Evolutionary conservation across 805 yeast genomes (phyloP).

Genomic region (Starmera amethionina): DNA sequence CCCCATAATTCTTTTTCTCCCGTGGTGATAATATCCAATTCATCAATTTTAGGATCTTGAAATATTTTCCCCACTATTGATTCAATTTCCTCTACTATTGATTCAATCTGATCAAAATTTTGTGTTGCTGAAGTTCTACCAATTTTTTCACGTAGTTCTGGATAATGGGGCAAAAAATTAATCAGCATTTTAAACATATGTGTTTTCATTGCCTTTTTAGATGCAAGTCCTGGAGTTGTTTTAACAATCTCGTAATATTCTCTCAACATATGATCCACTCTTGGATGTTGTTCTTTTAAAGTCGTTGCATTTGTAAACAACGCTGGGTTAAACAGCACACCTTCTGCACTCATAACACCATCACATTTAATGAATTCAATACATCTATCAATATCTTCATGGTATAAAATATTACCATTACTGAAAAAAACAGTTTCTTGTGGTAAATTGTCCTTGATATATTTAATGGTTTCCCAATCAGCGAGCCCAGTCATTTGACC

Average conservation of each 20-base stretch:
- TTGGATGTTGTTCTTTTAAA: conserved; percentile 61
- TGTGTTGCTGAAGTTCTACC: conserved; percentile 42
- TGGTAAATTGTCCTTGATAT: conserved; percentile 69
- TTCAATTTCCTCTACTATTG: conserved; percentile 58
- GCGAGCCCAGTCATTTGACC: conserved; percentile 96
- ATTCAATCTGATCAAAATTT: conserved; percentile 39
- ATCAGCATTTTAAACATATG: conserved; percentile 83
- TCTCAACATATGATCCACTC: conserved; percentile 74
- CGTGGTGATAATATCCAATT: conserved; percentile 41
- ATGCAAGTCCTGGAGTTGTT: conserved; percentile 40
- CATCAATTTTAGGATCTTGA: conserved; percentile 38
- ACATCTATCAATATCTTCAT: conserved; percentile 73
- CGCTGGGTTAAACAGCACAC: conserved; percentile 89
- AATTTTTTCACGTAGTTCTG: conserved; percentile 66
- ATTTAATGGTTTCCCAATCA: conserved; percentile 76
- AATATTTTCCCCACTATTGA: conserved; percentile 48
- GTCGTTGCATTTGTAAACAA: conserved; percentile 54
- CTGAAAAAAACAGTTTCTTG: conserved; percentile 80
- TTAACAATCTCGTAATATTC: conserved; percentile 81
- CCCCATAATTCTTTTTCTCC: conserved; percentile 66
- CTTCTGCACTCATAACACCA: conserved; percentile 97
- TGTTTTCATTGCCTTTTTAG: conserved; percentile 77
- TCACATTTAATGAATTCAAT: conserved; percentile 58
- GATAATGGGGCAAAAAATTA: conserved; percentile 68
- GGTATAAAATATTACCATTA: conserved; percentile 90